These are phyloP conservation scores for Fusarium penzigii DNA, from an alignment of 2,329 filamentous ascomycete species.

Conservation along the genomic window DNA sequence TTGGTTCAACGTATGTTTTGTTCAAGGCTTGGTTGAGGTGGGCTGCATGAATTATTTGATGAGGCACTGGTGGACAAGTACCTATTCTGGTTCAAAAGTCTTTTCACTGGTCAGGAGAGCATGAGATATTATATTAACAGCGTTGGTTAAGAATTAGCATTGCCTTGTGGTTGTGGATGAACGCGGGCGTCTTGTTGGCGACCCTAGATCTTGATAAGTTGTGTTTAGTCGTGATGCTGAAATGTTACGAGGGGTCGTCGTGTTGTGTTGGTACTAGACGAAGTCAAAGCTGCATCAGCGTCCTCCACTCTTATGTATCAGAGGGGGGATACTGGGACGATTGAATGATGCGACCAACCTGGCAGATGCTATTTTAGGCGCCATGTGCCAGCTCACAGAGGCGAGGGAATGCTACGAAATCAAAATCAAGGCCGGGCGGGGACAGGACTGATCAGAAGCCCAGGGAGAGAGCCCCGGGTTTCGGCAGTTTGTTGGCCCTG, in stretches of 20 bases:
- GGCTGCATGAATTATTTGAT: not conserved
- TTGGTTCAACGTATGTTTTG: constrained; percentile 29
- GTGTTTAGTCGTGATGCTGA: not conserved
- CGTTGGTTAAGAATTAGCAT: too few species aligned
- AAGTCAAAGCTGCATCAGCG: constrained; percentile 11
- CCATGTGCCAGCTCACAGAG: constrained; percentile 23
- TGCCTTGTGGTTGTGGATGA: too few species aligned
- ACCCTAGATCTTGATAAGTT: too few species aligned
- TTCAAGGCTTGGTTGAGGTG: constrained; percentile 12
- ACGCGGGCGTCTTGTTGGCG: not conserved
- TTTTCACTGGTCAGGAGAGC: not conserved
- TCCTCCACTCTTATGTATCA: constrained; percentile 19
- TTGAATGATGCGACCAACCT: constrained; percentile 23
- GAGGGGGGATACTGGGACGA: constrained; percentile 7
- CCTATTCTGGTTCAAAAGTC: not conserved
- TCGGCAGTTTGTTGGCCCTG: not conserved
- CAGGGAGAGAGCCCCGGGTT: not conserved
- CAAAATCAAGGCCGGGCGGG: constrained; percentile 2
- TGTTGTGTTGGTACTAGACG: too few species aligned
- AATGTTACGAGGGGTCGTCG: not conserved
- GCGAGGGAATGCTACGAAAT: constrained; percentile 8
- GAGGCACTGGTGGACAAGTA: not conserved
- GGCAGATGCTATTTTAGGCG: constrained; percentile 26
- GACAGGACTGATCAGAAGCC: too few species aligned
- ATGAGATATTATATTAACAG: not conserved